Conservation (phyloP, 2,329 filamentous ascomycete species). For the Mollisia scopiformis region DNA sequence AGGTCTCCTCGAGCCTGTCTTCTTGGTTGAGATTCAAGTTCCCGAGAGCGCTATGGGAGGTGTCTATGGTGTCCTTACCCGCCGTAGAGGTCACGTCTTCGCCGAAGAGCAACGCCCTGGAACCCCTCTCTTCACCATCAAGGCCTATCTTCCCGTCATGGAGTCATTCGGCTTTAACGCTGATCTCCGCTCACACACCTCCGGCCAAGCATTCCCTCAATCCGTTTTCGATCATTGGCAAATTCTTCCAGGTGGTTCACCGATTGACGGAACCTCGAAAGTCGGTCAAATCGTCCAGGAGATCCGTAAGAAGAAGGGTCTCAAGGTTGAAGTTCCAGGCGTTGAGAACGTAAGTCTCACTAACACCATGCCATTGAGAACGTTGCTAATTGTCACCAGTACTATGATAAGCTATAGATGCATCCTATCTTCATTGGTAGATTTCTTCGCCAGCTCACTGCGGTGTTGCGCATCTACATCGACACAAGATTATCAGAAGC, state of each 20-base stretch:
- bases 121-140: constrained; percentile 99
- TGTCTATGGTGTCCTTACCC: constrained; percentile 99
- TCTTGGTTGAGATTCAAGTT: constrained; percentile 99
- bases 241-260: constrained; percentile 89
- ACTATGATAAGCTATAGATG: constrained; percentile 97
- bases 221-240: constrained; percentile 99
- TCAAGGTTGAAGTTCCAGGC: constrained; percentile 93
- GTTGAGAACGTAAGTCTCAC: constrained; percentile 85
- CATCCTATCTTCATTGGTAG: constrained; percentile 34
- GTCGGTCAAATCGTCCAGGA: constrained; percentile 80
- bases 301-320: constrained; percentile 99
- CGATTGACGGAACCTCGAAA: constrained; percentile 81
- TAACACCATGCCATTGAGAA: background rate
- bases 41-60: constrained; percentile 99
- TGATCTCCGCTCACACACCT: constrained; percentile 91
- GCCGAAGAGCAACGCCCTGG: constrained; percentile 96
- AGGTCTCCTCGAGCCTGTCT: constrained; percentile 93
- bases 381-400: constrained; percentile 61
- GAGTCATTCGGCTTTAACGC: constrained; percentile 99
- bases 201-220: constrained; percentile 98
- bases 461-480: constrained; percentile 28
- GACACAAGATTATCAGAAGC: constrained; percentile 27
- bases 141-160: constrained; percentile 94
- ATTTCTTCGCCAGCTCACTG: constrained; percentile 30
- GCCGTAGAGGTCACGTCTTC: constrained; percentile 98